Percentiles rank a stretch among this genome's conserved stretches.
phyloP scores from a whole-genome alignment of 768 basidiomycete species.

The Pulveroboletus sp. region DNA sequence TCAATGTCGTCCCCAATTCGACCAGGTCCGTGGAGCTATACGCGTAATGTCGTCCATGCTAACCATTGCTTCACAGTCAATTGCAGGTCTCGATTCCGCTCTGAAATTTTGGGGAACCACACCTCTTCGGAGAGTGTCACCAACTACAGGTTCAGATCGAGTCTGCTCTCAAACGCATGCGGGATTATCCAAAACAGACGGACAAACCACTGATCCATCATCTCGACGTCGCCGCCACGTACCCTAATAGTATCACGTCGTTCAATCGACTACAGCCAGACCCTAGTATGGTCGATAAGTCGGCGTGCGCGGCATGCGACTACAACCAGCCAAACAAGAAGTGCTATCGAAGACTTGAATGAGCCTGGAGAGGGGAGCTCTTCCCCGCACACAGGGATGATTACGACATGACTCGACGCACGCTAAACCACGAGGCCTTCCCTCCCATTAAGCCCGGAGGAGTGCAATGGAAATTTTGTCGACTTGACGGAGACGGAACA shows the following conservation, averaged over 20 bases:
- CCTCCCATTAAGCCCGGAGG: constrained; percentile 73
- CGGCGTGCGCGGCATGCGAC: constrained; percentile 96
- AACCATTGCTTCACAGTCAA: constrained; percentile 52
- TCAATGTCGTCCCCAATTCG: constrained; percentile 85
- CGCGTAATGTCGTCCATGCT: neutral
- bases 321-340: constrained; percentile 94
- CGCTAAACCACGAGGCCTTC: constrained; percentile 91
- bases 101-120: constrained; percentile 87
- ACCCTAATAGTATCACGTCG: constrained; percentile 99
- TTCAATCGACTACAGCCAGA: constrained; percentile 98
- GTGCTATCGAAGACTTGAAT: constrained; percentile 89
- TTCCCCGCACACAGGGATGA: constrained; percentile 98
- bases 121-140: constrained; percentile 76
- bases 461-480: constrained; percentile 71
- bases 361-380: constrained; percentile 99
- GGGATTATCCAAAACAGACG: constrained; percentile 81
- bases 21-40: constrained; percentile 54
- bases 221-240: constrained; percentile 98
- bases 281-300: constrained; percentile 94
- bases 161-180: constrained; percentile 77
- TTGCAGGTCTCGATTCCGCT: constrained; percentile 91
- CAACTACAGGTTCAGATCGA: constrained; percentile 83
- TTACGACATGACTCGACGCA: constrained; percentile 97
- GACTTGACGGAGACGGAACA: constrained; percentile 86
- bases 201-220: constrained; percentile 98